Percentiles rank a stretch among this genome's conserved stretches.
Evolutionary conservation across 306 rosid species (phyloP).

Genomic region (Cicer bijugum): DNA sequence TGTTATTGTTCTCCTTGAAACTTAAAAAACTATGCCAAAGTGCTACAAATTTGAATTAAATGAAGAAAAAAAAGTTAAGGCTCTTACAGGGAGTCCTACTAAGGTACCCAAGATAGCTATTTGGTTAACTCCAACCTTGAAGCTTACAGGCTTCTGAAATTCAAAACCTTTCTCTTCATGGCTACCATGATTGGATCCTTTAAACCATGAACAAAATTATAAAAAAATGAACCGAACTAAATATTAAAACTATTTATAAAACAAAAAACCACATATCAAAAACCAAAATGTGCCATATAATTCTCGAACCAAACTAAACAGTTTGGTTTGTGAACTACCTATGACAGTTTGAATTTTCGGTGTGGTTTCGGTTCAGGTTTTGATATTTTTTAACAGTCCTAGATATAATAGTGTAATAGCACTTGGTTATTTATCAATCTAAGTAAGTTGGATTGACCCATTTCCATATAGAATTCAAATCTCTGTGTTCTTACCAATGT

Average conservation of each 20-base stretch:
- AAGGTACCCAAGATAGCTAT: slow-evolving; percentile 61
- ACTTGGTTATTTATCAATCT: not conserved
- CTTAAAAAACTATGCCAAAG: slow-evolving; percentile 5
- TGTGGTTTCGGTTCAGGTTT: too few species aligned
- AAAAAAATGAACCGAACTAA: not conserved
- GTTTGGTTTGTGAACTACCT: too few species aligned
- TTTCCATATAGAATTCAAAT: slow-evolving; percentile 2
- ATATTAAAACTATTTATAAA: not conserved
- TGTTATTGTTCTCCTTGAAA: slow-evolving; percentile 16
- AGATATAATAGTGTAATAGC: too few species aligned
- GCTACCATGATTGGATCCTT: slow-evolving; percentile 72
- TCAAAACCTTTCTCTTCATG: slow-evolving; percentile 68
- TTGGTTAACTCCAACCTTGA: slow-evolving; percentile 60
- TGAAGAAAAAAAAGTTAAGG: slow-evolving; percentile 37
- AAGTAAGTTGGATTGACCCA: not conserved
- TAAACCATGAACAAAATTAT: slow-evolving; percentile 41
- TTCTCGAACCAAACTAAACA: too few species aligned
- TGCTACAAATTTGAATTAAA: not conserved
- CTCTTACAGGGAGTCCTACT: slow-evolving; percentile 89
- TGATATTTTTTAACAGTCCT: too few species aligned
- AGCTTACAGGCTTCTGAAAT: slow-evolving; percentile 47
- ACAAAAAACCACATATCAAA: too few species aligned
- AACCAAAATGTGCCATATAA: too few species aligned
- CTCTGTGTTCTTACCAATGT: slow-evolving; percentile 63
- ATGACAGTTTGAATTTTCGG: too few species aligned